Conservation (phyloP, 2,329 filamentous ascomycete genomes). For the Fusarium virguliforme region DNA sequence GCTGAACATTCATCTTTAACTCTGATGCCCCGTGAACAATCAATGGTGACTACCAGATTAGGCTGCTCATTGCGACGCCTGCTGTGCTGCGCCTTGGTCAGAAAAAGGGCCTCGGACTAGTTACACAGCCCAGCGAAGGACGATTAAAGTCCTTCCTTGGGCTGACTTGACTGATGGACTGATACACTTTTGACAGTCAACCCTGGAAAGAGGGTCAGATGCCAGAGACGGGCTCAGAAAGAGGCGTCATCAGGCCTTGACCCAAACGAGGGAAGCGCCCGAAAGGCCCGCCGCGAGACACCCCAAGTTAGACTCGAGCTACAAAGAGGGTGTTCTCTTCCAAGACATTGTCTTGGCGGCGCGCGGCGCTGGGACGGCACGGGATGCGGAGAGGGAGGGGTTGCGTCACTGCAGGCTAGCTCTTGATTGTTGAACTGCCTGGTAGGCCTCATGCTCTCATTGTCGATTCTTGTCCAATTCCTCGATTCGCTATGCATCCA, state of each 20-base stretch:
- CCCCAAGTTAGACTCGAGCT: neutral
- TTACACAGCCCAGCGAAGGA: slow-evolving; percentile 18
- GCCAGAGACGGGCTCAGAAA: neutral
- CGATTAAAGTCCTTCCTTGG: slow-evolving; percentile 11
- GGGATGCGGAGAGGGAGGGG: slow-evolving; percentile 36
- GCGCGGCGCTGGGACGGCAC: slow-evolving; percentile 45
- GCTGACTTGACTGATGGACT: slow-evolving; percentile 14
- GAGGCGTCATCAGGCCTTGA: slow-evolving; percentile 7
- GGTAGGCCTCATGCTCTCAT: slow-evolving; percentile 32
- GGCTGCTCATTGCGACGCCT: slow-evolving; percentile 3
- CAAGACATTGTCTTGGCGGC: slow-evolving; percentile 47
- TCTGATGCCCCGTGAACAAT: neutral
- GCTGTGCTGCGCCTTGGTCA: slow-evolving; percentile 1
- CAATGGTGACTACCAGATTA: slow-evolving; percentile 2
- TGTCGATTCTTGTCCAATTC: slow-evolving; percentile 23
- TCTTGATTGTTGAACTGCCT: neutral
- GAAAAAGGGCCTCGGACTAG: neutral
- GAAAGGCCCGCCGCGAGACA: slow-evolving; percentile 8
- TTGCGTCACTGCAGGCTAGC: slow-evolving; percentile 12
- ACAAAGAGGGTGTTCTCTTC: slow-evolving; percentile 37
- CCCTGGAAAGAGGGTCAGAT: neutral
- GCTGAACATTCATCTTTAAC: neutral
- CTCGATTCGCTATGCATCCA: neutral
- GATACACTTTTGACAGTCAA: slow-evolving; percentile 13
- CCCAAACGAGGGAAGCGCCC: slow-evolving; percentile 24